These are phyloP conservation scores for Oryza meridionalis DNA, from an alignment of 176 grass and related monocot species.

Conservation along the genomic window DNA sequence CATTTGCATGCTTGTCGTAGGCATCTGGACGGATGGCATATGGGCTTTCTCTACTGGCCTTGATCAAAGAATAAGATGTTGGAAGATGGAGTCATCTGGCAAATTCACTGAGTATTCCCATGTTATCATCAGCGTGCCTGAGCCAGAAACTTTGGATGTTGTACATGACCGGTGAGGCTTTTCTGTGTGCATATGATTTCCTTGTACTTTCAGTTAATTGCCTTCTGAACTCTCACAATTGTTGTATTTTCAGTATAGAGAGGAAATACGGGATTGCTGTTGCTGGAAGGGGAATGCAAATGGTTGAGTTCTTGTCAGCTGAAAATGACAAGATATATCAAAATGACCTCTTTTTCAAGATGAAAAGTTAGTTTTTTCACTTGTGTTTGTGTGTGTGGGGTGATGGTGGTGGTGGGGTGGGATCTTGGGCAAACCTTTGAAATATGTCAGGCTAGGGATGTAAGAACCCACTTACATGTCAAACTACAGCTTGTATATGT, in stretches of 20 bases:
- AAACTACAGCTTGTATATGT: too few relatives aligned
- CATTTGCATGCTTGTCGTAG: slow-evolving; percentile 34
- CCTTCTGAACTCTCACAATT: slow-evolving; percentile 12
- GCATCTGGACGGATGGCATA: slow-evolving; percentile 79
- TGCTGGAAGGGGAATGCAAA: slow-evolving; percentile 90
- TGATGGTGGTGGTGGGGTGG: too few relatives aligned
- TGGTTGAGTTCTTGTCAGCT: slow-evolving; percentile 64
- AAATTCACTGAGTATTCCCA: slow-evolving; percentile 60
- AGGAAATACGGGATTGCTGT: slow-evolving; percentile 71
- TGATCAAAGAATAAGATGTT: slow-evolving; percentile 88
- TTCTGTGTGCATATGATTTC: background rate
- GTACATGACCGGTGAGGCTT: slow-evolving; percentile 56
- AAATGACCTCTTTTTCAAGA: too few relatives aligned
- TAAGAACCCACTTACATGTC: too few relatives aligned
- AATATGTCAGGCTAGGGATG: too few relatives aligned
- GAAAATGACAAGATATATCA: background rate
- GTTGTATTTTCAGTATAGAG: slow-evolving; percentile 41
- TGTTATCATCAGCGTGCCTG: slow-evolving; percentile 80
- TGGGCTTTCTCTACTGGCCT: slow-evolving; percentile 91
- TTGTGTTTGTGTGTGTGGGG: background rate
- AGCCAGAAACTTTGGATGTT: slow-evolving; percentile 86
- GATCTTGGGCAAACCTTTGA: too few relatives aligned
- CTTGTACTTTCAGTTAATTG: background rate
- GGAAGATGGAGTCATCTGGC: slow-evolving; percentile 47
- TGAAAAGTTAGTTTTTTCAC: too few relatives aligned